Evolutionary conservation across 345 rosid genomes (phyloP).

Genomic region (Schrenkiella parvula): DNA sequence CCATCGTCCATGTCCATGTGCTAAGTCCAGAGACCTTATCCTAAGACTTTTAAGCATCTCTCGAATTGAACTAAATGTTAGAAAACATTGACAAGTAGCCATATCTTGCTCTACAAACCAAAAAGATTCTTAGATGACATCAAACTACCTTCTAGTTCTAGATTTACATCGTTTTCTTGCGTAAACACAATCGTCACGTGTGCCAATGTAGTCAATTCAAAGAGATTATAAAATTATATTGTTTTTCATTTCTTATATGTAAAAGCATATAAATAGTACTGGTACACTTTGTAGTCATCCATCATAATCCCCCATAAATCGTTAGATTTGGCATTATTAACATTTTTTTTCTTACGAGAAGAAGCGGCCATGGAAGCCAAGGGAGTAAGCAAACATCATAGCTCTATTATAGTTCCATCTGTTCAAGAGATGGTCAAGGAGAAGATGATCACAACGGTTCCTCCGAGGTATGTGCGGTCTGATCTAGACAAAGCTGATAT

Average conservation of each 20-base stretch:
- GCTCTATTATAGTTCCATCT: conserved; percentile 17
- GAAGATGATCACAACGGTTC: conserved; percentile 6
- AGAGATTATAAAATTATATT: background rate
- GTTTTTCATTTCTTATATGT: background rate
- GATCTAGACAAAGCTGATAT: conserved; percentile 8
- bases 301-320: background rate
- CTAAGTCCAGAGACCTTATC: background rate
- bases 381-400: background rate
- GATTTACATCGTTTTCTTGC: background rate
- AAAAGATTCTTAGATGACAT: background rate
- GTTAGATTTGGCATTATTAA: background rate
- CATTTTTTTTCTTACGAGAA: background rate
- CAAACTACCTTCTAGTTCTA: background rate
- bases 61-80: too few species aligned
- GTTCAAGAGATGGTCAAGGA: conserved; percentile 29
- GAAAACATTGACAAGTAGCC: too few species aligned
- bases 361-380: background rate
- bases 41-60: background rate
- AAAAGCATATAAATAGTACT: background rate
- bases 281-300: background rate
- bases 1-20: background rate
- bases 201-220: background rate
- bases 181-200: too few species aligned
- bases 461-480: conserved; percentile 10
- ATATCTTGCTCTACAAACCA: too few species aligned